A percentile compares a stretch with the other conserved stretches of the same genome.
phyloP scores from a whole-genome alignment of 805 yeast species.

The Pichia cabralensis region DNA sequence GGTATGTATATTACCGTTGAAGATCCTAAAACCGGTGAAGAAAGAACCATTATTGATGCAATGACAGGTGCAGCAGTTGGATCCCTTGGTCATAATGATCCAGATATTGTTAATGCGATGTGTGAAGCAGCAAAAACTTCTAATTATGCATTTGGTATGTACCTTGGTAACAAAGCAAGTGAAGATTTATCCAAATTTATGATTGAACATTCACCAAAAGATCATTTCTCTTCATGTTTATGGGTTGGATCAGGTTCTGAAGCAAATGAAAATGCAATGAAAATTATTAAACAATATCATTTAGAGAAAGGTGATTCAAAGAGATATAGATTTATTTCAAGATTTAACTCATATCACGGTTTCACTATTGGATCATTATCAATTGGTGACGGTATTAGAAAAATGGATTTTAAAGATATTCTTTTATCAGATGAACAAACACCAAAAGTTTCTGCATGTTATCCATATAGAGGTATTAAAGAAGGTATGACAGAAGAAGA shows the following conservation, averaged over 20 bases:
- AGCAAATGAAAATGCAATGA: constrained; percentile 72
- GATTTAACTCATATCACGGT: constrained; percentile 40
- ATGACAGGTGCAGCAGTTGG: constrained; percentile 48
- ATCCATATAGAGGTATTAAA: constrained; percentile 14
- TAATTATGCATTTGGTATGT: constrained; percentile 28
- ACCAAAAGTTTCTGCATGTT: constrained; percentile 22
- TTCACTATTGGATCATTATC: constrained; percentile 38
- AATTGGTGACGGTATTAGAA: constrained; percentile 29
- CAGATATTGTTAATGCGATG: constrained; percentile 31
- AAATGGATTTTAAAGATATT: constrained; percentile 23
- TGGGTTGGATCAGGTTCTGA: constrained; percentile 69
- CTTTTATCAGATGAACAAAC: constrained; percentile 16
- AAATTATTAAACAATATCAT: constrained; percentile 48
- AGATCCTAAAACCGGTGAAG: constrained; percentile 32
- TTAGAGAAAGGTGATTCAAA: constrained; percentile 33
- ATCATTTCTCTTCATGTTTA: constrained; percentile 30
- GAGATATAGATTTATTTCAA: constrained; percentile 33
- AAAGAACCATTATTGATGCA: constrained; percentile 30
- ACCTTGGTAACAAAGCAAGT: constrained; percentile 29
- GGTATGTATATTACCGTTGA: constrained; percentile 19
- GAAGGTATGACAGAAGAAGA: constrained; percentile 23
- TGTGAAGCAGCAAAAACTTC: constrained; percentile 27
- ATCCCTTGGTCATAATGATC: constrained; percentile 36
- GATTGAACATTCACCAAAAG: constrained; percentile 30
- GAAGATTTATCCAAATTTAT: constrained; percentile 37